A percentile compares a stretch with the other conserved stretches of the same genome.
Conservation (phyloP, 306 rosid genomes). For the Begonia peltatifolia region DNA sequence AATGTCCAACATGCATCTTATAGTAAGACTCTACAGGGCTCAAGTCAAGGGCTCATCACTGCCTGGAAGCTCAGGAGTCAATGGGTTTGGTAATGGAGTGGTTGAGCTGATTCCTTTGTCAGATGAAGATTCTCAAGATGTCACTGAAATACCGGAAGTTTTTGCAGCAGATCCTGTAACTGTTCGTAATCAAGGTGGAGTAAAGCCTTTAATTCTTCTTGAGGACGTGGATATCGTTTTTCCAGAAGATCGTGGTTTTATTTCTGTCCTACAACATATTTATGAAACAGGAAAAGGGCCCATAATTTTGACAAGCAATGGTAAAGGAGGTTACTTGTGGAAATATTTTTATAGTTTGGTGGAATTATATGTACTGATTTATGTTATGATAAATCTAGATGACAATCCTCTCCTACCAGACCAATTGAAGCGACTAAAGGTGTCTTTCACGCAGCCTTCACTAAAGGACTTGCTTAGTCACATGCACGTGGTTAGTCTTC, state of each 20-base stretch:
- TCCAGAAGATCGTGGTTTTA: constrained; percentile 73
- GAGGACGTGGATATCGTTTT: constrained; percentile 82
- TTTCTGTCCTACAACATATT: constrained; percentile 64
- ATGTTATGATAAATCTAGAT: constrained; percentile 38
- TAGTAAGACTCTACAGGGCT: too few relatives aligned
- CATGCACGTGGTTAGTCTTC: constrained; percentile 45
- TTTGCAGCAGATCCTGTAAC: constrained; percentile 2
- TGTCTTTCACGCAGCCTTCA: constrained; percentile 50
- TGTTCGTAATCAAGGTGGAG: constrained; percentile 15
- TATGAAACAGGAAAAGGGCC: constrained; percentile 73
- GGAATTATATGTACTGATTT: constrained; percentile 3
- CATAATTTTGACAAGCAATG: constrained; percentile 79
- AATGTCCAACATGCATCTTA: too few relatives aligned
- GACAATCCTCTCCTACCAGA: constrained; percentile 42
- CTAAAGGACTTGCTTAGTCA: constrained; percentile 49
- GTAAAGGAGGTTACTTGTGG: constrained; percentile 40
- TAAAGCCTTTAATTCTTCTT: constrained; percentile 51
- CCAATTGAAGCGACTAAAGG: constrained; percentile 30
- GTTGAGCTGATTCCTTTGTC: constrained; percentile 30
- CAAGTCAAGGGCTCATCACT: constrained; percentile 8
- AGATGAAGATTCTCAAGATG: constrained; percentile 28
- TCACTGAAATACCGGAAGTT: constrained; percentile 4
- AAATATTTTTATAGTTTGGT: constrained; percentile 9
- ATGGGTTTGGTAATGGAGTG: constrained; percentile 20
- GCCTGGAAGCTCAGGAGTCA: constrained; percentile 19